Evolutionary conservation across 2,329 filamentous ascomycete species (phyloP), one percentile per base, ranked within the genome.

Genomic region (Alternaria hordeiaustralica): DNA sequence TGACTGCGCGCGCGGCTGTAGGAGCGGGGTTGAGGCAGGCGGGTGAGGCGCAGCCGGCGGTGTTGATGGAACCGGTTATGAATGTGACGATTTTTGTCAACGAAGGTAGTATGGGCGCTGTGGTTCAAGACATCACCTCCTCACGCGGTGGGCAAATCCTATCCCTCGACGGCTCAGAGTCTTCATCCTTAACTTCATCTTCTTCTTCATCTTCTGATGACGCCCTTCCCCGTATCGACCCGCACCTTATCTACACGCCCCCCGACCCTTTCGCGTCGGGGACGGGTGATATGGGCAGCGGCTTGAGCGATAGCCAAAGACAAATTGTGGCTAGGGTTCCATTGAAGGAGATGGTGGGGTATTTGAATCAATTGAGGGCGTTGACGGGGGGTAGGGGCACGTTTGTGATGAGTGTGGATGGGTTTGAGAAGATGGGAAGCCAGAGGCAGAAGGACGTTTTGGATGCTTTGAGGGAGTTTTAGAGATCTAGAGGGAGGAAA

Each of bases 291-390:
- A 44, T 69, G 33, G 65, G 66, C 2, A 65, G 57, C 10, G 72
- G 65, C 6, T 36, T 68, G 3, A 66, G 63, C 70, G 64, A 76
- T 69, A 63, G 71, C 50, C 71, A 78, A 71, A 79, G 85, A 30
- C 87, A 88, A 61, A 93, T 99, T 70, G 89, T 91, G 11, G 96
- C 94, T 21, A 89, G 92, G 73, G 95, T 98, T 26, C 96, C 96
- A 30, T 85, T 98, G 72, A 96, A 96, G 81, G 95, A 98, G 81
- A 97, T 98, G 93, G 90, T 98, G 36, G 92, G 95, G 45, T 99
- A 98, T 79, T 84, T 98, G 71, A 93, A 93, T 78, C 92, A 96
- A 76, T 81, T 99, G 67, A 86, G 96, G 56, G 94, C 93, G 80
- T 86, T 97, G 83, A 99, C 95, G 4, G 92, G 91, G 3, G 96